A percentile compares a stretch with the other conserved stretches of the same genome.
Evolutionary conservation across 768 basidiomycete genomes (phyloP).

Genomic region (Leucosporidium scottii): DNA sequence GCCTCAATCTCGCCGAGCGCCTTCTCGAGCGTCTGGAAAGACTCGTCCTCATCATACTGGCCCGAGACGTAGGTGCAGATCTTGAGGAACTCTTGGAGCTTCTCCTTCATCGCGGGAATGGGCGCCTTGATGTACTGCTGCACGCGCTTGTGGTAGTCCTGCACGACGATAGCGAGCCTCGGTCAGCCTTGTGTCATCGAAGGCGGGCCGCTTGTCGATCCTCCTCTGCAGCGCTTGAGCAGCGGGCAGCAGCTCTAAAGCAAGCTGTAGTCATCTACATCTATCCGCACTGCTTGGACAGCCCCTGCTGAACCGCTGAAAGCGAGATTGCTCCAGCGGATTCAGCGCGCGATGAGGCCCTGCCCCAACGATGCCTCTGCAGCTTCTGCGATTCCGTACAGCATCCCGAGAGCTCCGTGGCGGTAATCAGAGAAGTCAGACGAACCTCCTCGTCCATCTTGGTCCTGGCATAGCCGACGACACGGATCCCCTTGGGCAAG

Average conservation of each 20-base stretch:
- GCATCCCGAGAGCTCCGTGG: too few species aligned
- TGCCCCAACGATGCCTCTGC: too few species aligned
- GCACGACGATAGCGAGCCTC: conserved; percentile 16
- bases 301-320: too few species aligned
- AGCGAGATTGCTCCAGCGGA: too few species aligned
- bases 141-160: conserved; percentile 74
- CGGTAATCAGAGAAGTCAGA: too few species aligned
- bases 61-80: conserved; percentile 76
- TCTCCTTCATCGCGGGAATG: conserved; percentile 52
- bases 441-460: conserved; percentile 66
- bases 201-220: neutral
- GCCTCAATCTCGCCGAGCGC: conserved; percentile 72
- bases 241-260: neutral
- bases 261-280: too few species aligned
- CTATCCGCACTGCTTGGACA: too few species aligned
- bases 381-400: too few species aligned
- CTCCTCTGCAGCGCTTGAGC: too few species aligned
- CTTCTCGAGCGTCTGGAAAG: conserved; percentile 69
- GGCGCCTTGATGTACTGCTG: conserved; percentile 78
- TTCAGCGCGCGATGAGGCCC: too few species aligned
- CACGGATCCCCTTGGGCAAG: conserved; percentile 75
- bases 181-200: neutral
- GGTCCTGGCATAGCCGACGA: conserved; percentile 93
- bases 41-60: conserved; percentile 73
- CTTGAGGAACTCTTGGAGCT: conserved; percentile 76